Evolutionary conservation across 2,329 filamentous ascomycete species (phyloP), one percentile per base, ranked within the genome.

Genomic region (Microdochium trichocladiopsis): DNA sequence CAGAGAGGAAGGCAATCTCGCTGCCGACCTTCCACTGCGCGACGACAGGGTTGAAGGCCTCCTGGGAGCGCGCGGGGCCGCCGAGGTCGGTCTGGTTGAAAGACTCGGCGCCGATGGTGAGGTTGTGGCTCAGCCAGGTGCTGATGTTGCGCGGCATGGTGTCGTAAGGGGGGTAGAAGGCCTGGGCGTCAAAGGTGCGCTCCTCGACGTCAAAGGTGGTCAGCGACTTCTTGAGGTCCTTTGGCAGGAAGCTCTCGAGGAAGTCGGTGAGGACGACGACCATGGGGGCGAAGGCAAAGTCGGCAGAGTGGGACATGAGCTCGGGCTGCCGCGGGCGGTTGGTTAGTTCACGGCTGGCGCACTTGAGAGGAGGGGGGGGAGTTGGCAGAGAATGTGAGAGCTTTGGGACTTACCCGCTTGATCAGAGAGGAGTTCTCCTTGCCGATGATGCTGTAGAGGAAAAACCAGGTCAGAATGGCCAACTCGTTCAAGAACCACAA

Each of bases 71-170:
- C 1, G 73, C 70, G 4, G 77, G 75, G 0, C 82, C 83, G 10
- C 82, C 82, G 5, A 83, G 63, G 2, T 74, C 72, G 43, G 71
- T 76, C 62, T 84, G 75, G 12, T 77, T 71, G 57, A 81, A 83
- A 0, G 79, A 77, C 59, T 82, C 76, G 0, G 77, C 79, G 36
- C 83, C 83, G 55, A 86, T 83, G 9, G 76, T 83, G 11, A 86
- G 66, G 23, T 78, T 74, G 2, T 72, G 63, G 0, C 77, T 77
- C 0, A 86, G 58, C 78, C 79, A 86, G 11, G 78, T 73, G 0
- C 77, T 77, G 55, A 84, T 79, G 57, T 85, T 84, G 18, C 83
- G 74, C 0, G 76, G 72, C 16, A 72, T 73, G 1, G 69, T 69
- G 60, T 86, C 83, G 49, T 74, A 82, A 0, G 82, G 81, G 1